A percentile compares a stretch with the other conserved stretches of the same genome.
phyloP scores from a whole-genome alignment of 768 basidiomycete species.

The Lenzites betulinus region DNA sequence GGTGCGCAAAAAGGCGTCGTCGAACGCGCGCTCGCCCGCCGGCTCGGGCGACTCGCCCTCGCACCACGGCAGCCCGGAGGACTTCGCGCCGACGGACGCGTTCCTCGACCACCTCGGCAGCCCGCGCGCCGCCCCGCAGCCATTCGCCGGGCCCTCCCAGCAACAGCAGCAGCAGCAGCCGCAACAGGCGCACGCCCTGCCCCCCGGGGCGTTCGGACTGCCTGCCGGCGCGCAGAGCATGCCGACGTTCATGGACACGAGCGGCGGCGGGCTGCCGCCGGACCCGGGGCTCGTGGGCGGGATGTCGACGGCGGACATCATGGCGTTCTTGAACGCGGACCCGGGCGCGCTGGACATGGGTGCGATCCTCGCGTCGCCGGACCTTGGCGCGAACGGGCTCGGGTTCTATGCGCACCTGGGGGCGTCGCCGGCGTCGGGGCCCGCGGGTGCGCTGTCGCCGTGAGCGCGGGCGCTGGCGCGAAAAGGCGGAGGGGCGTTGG shows the following conservation, averaged over 20 bases:
- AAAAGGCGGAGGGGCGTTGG: not conserved
- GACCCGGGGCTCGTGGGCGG: slow-evolving; percentile 37
- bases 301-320: slow-evolving; percentile 60
- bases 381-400: slow-evolving; percentile 9
- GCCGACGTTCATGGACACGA: slow-evolving; percentile 34
- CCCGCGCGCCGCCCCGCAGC: slow-evolving; percentile 10
- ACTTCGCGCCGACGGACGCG: slow-evolving; percentile 62
- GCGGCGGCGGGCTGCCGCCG: slow-evolving; percentile 31
- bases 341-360: slow-evolving; percentile 16
- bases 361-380: slow-evolving; percentile 18
- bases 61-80: slow-evolving; percentile 59
- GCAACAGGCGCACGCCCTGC: not conserved
- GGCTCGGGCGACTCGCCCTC: slow-evolving; percentile 33
- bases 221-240: slow-evolving; percentile 35
- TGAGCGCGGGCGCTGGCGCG: not conserved
- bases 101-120: slow-evolving; percentile 48
- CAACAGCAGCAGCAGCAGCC: not conserved
- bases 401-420: slow-evolving; percentile 15
- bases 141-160: slow-evolving; percentile 9
- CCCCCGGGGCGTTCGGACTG: slow-evolving; percentile 3
- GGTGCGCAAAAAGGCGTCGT: slow-evolving; percentile 73
- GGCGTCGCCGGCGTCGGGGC: slow-evolving; percentile 7
- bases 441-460: slow-evolving; percentile 7
- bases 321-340: slow-evolving; percentile 55
- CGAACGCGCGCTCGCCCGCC: slow-evolving; percentile 42